These are phyloP conservation scores for Sclerotinia trifoliorum DNA, from an alignment of 2,329 filamentous ascomycete genomes.

Conservation along the genomic window DNA sequence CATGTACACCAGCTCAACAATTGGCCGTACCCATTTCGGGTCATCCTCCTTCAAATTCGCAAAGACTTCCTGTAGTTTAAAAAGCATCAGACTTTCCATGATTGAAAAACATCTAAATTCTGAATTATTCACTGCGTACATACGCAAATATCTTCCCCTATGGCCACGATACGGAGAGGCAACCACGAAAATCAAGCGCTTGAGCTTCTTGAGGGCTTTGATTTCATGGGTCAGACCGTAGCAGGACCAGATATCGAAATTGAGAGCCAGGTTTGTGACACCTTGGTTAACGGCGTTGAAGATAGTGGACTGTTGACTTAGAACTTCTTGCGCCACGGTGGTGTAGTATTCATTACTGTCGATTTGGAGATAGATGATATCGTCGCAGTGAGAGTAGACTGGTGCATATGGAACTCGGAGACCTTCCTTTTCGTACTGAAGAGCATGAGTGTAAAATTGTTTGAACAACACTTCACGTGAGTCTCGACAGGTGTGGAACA, in stretches of 20 bases:
- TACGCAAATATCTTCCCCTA: not conserved
- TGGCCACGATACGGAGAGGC: too few species aligned
- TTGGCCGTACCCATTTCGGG: not conserved
- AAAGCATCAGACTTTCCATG: not conserved
- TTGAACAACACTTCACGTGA: slow-evolving; percentile 29
- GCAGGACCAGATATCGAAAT: not conserved
- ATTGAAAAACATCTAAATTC: not conserved
- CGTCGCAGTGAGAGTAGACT: not conserved
- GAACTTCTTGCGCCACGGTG: not conserved
- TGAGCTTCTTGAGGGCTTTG: not conserved
- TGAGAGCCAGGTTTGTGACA: not conserved
- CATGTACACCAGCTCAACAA: not conserved
- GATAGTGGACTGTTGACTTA: not conserved
- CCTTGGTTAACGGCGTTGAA: not conserved
- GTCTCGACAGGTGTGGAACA: not conserved
- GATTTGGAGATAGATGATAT: slow-evolving; percentile 2
- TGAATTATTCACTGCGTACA: not conserved
- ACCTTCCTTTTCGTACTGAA: not conserved
- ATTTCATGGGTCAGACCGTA: not conserved
- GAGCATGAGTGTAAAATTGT: not conserved
- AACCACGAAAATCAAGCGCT: not conserved
- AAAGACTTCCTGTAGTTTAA: not conserved
- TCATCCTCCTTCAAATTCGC: not conserved
- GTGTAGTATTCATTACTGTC: not conserved
- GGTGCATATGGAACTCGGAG: not conserved